phyloP scores from a whole-genome alignment of 495 filamentous ascomycete species.

The Lophium mytilinum region DNA sequence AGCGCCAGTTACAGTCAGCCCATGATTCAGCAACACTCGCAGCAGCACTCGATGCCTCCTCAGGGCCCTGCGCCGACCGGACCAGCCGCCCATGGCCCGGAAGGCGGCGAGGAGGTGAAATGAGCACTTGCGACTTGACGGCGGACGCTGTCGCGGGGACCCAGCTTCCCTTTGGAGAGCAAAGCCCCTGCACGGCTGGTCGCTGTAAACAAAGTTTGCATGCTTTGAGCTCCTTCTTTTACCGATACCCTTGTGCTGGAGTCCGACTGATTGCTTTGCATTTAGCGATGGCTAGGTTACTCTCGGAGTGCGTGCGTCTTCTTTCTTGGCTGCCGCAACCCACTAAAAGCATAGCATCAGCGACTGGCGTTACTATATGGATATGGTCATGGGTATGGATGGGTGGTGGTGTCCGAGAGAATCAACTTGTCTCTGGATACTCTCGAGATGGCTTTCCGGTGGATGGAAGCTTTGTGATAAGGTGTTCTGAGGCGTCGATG shows the following conservation, averaged over 20 bases:
- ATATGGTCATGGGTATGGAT: neutral
- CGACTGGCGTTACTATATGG: conserved; percentile 16
- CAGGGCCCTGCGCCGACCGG: conserved; percentile 21
- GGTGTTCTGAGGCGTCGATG: too few relatives aligned
- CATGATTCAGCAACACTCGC: conserved; percentile 27
- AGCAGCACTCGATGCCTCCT: conserved; percentile 22
- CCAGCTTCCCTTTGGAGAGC: neutral
- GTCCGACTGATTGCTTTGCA: conserved; percentile 14
- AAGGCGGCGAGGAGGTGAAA: conserved; percentile 24
- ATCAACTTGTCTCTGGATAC: neutral
- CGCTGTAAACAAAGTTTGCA: neutral
- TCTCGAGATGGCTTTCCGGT: neutral
- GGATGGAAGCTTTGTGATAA: too few relatives aligned
- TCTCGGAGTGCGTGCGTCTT: conserved; percentile 1
- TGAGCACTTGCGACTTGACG: conserved; percentile 7
- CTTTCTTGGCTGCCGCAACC: conserved; percentile 8
- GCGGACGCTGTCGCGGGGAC: neutral
- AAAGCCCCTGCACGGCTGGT: conserved; percentile 1
- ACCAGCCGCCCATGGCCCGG: conserved; percentile 19
- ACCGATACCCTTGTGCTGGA: conserved; percentile 10
- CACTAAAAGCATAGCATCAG: conserved; percentile 18
- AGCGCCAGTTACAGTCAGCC: conserved; percentile 23
- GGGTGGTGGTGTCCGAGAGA: conserved; percentile 1
- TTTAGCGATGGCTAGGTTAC: conserved; percentile 16
- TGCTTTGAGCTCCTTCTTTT: neutral